Evolutionary conservation across 768 basidiomycete species (phyloP), one percentile per base, ranked within the genome.

Genomic region (Phanerochaete sordida): DNA sequence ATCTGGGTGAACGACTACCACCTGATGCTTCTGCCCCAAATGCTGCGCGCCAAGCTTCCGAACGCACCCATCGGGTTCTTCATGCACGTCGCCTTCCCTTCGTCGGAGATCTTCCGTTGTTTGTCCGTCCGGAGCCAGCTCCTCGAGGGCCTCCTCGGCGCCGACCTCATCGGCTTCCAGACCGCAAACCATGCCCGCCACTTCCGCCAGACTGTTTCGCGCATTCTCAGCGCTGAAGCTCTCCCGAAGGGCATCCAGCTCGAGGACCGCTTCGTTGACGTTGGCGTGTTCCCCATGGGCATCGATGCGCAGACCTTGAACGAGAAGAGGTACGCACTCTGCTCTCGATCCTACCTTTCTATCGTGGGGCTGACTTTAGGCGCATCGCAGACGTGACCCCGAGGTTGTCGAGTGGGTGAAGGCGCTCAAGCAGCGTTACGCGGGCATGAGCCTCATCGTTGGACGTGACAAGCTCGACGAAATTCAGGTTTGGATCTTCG

Each of bases 1-100:
- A 85, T 91, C 66, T 91, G 88, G 88, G 81, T 92, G 2, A 94
- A 99, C 74, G 96, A 98, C 76, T 99, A 98, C 74, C 96, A 99
- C 69, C 86, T 98, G 50, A 89, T 97, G 79, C 87, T 98, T 51
- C 84, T 97, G 9, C 96, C 96, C 1, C 80, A 83, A 45, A 86
- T 98, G 74, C 82, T 98, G 28, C 87, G 95, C 52, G 80, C 85
- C 27, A 63, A 80, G 68, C 70, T 93, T 72, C 71, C 86, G 70
- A 78, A 79, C 21, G 84, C 86, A 0, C 84, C 86, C 35, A 90
- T 93, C 65, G 93, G 84, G 8, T 97, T 98, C 83, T 98, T 98
- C 81, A 84, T 97, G 75, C 96, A 98, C 70, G 94, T 95, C 58
- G 92, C 96, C 2, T 98, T 97, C 77, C 96, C 95, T 2, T 90